Evolutionary conservation across 202 grass and related monocot species (phyloP).

Genomic region (Panicum hallii): DNA sequence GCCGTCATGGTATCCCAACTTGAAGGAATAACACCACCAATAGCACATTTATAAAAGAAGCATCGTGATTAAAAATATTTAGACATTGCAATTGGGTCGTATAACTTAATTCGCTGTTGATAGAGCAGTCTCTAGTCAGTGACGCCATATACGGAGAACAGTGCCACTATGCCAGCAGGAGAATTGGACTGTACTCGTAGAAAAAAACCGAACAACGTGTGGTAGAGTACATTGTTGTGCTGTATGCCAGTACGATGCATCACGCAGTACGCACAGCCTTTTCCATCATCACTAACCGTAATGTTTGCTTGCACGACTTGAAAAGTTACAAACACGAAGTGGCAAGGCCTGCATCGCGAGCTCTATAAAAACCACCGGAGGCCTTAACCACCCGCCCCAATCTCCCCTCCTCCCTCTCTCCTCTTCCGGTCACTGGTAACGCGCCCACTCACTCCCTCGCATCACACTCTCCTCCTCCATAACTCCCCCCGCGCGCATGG

Average conservation of each 20-base stretch:
- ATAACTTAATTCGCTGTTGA: background rate
- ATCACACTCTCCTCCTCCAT: constrained; percentile 1
- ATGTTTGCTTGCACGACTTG: background rate
- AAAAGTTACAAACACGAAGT: background rate
- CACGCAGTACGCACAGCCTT: background rate
- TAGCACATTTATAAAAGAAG: background rate
- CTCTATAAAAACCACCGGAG: constrained; percentile 25
- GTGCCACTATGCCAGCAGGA: background rate
- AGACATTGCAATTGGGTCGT: background rate
- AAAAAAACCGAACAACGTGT: background rate
- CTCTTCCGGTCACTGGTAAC: constrained; percentile 14
- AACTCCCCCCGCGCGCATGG: constrained; percentile 45
- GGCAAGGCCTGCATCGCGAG: background rate
- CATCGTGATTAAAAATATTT: background rate
- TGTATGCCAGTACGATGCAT: background rate
- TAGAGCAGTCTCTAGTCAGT: background rate
- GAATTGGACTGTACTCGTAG: background rate
- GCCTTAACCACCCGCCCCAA: constrained; percentile 1
- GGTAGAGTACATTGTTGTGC: background rate
- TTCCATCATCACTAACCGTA: background rate
- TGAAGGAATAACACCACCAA: background rate
- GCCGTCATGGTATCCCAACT: fast-evolving
- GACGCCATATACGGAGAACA: background rate
- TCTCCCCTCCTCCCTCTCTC: too few relatives aligned
- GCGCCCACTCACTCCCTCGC: constrained; percentile 26